Percentiles rank a stretch among this genome's conserved stretches.
These are phyloP conservation scores for Sugiyamaella pinicola DNA, from an alignment of 1,139 yeast species.

Conservation along the genomic window DNA sequence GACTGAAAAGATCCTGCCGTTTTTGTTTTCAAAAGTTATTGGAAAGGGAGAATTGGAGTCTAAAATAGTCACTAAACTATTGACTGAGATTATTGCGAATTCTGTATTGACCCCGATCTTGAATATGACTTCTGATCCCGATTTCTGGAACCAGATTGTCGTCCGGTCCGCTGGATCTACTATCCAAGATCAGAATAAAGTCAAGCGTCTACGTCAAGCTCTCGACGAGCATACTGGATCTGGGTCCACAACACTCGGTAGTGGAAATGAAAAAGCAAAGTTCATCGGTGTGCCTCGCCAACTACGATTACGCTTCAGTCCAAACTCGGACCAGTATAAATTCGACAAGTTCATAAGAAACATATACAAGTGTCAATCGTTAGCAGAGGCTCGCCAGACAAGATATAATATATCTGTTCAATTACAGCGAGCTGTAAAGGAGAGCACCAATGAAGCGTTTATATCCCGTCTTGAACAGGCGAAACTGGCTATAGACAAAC, in stretches of 20 bases:
- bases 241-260: constrained; percentile 19
- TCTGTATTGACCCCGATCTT: constrained; percentile 59
- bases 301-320: constrained; percentile 29
- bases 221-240: constrained; percentile 61
- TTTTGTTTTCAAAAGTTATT: constrained; percentile 48
- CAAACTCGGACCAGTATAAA: constrained; percentile 41
- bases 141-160: constrained; percentile 70
- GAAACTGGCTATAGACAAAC: constrained; percentile 34
- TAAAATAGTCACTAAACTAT: constrained; percentile 51
- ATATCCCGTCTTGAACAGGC: constrained; percentile 38
- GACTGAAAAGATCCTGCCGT: constrained; percentile 52
- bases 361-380: constrained; percentile 42
- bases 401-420: constrained; percentile 50
- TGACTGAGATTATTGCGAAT: constrained; percentile 66
- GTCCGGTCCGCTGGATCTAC: constrained; percentile 64
- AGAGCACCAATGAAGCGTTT: constrained; percentile 31
- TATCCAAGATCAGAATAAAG: constrained; percentile 74
- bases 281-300: constrained; percentile 9
- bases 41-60: constrained; percentile 51
- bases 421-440: constrained; percentile 34
- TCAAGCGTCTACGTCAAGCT: constrained; percentile 69
- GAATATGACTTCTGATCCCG: constrained; percentile 66
- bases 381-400: constrained; percentile 48
- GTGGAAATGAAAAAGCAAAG: neutral
- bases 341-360: constrained; percentile 50